Evolutionary conservation across 176 grass and related monocot genomes (phyloP).

Genomic region (Aegilops umbellulata): DNA sequence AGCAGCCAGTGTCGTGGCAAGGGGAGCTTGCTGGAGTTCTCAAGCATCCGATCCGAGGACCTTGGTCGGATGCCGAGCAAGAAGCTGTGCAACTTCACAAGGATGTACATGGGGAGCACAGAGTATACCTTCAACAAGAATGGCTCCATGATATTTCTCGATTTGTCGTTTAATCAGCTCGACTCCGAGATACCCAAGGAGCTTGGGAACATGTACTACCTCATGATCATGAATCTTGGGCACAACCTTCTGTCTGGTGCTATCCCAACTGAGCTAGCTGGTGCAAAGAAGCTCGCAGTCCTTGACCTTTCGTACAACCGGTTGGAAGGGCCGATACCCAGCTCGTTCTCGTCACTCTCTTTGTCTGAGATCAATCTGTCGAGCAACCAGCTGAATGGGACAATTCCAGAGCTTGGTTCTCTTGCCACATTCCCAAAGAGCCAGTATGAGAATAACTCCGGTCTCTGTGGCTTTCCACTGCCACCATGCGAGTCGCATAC

Average conservation of each 20-base stretch:
- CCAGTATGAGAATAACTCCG: conserved; percentile 80
- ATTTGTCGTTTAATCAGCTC: conserved; percentile 88
- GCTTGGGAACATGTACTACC: conserved; percentile 80
- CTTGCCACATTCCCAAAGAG: conserved; percentile 70
- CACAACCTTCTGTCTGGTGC: conserved; percentile 72
- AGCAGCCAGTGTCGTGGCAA: conserved; percentile 79
- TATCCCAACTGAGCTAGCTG: conserved; percentile 62
- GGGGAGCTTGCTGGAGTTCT: conserved; percentile 87
- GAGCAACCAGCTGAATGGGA: conserved; percentile 81
- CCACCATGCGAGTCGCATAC: conserved; percentile 14
- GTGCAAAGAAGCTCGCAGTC: conserved; percentile 58
- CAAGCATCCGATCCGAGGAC: conserved; percentile 70
- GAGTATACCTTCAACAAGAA: conserved; percentile 90
- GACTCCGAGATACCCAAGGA: conserved; percentile 68
- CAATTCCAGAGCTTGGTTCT: conserved; percentile 77
- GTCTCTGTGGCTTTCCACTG: conserved; percentile 62
- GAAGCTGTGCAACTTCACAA: conserved; percentile 75
- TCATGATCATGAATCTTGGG: conserved; percentile 93
- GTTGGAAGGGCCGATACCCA: conserved; percentile 73
- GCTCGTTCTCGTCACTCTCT: conserved; percentile 65
- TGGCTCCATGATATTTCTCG: conserved; percentile 94
- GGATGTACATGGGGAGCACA: conserved; percentile 87
- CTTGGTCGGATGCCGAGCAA: conserved; percentile 72
- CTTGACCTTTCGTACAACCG: conserved; percentile 82
- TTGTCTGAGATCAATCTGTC: conserved; percentile 89